These are phyloP conservation scores for Aspergillus homomorphus DNA, from an alignment of 495 filamentous ascomycete species.

Conservation along the genomic window DNA sequence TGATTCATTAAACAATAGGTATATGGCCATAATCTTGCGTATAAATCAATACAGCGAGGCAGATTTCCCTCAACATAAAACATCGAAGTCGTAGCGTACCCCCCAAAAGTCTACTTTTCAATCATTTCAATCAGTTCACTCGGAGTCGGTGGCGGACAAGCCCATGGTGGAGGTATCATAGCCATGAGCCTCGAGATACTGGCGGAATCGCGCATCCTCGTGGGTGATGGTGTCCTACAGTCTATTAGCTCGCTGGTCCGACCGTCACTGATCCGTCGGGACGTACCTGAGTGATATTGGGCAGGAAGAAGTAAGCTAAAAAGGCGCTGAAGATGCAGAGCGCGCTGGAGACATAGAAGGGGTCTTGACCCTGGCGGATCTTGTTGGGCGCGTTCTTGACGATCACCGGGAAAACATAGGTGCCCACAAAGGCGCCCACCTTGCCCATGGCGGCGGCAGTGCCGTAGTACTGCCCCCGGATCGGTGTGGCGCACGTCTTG, in stretches of 20 bases:
- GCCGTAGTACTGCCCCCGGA: slow-evolving; percentile 89
- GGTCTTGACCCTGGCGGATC: slow-evolving; percentile 68
- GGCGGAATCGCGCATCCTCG: slow-evolving; percentile 68
- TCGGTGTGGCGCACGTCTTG: slow-evolving; percentile 82
- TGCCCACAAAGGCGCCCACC: slow-evolving; percentile 85
- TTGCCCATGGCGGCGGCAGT: slow-evolving; percentile 83
- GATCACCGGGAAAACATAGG: slow-evolving; percentile 76
- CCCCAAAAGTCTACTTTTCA: too few relatives aligned
- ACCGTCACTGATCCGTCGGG: background rate
- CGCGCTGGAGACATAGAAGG: slow-evolving; percentile 69
- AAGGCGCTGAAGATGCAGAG: slow-evolving; percentile 62
- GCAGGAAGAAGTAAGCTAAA: slow-evolving; percentile 57
- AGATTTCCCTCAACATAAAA: too few relatives aligned
- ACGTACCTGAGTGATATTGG: slow-evolving; percentile 46
- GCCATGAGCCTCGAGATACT: slow-evolving; percentile 61
- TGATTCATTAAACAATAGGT: too few relatives aligned
- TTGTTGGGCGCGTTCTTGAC: slow-evolving; percentile 58
- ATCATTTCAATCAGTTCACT: too few relatives aligned
- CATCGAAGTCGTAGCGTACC: too few relatives aligned
- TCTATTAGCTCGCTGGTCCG: background rate
- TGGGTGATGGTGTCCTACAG: slow-evolving; percentile 62
- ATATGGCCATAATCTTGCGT: too few relatives aligned
- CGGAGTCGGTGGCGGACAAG: slow-evolving; percentile 3
- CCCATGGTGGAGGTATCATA: slow-evolving; percentile 72
- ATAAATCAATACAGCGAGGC: too few relatives aligned